Base-by-base conservation (phyloP, 371 early-diverging fungal species). In the Batrachochytrium dendrobatidis region DNA sequence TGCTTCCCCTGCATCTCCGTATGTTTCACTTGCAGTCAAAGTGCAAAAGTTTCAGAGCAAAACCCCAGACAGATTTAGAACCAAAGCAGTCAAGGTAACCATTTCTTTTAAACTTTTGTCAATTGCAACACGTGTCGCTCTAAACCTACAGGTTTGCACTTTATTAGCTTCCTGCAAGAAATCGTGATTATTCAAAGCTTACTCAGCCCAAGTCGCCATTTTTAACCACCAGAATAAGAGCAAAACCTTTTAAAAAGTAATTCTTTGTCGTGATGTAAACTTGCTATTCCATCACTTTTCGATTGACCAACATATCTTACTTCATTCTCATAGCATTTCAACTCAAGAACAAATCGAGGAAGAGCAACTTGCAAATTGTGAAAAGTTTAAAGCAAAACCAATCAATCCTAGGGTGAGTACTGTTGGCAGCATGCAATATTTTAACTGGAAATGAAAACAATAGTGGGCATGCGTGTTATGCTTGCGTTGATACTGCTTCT, bases 171-270 rank as follows among this genome's bases (percentile, higher is more conserved):
- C 8, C 39, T 25, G 30, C 58, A 2, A 39, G 55, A 7, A 53
- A 53, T 52, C 18, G 25, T 3, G 59, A 59, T 1, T 55, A 34
- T 3, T 22, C 58, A 22, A 65, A 64, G 51, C 63, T 75, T 55
- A 77, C 78, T 2, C 58, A 68, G 18, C 74, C 75, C 6, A 55
- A 61, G 34, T 78, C 78, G 20, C 78, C 78, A n/a, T 48, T 53
- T 33, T 58, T 77, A n/a, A 34, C 50, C 43, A 73, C 77, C 15
- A 76, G 69, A 49, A 18, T 67, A 45, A 53, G 77, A 43, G 53
- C 54, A 20, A 71, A 72, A 35, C 60, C 64, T 10, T 35, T 22
- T 17, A 58, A 18, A 2, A 26, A 28, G 29, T 29, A 28, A 10
- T 45, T 17, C 32, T 6, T 28, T 34, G 10, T n/a, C n/a, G 20